Conservation (phyloP, 1,284 basidiomycete species). For the Fomitiporia mediterranea region DNA sequence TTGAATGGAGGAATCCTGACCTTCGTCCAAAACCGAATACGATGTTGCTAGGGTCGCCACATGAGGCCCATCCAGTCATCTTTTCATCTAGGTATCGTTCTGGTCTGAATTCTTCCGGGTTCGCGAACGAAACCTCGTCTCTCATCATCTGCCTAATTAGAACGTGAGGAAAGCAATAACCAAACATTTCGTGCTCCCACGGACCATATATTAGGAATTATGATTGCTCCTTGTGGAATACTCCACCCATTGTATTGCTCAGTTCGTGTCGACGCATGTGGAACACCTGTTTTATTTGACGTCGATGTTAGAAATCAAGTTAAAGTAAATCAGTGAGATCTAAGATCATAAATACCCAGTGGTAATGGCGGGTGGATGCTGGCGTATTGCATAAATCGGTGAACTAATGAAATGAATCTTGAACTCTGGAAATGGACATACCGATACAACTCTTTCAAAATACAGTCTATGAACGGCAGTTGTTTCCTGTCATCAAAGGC, state of each 20-base stretch:
- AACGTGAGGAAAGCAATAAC: no score
- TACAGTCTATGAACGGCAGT: slow-evolving; percentile 29
- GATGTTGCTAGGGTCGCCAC: slow-evolving; percentile 1
- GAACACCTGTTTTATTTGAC: no score
- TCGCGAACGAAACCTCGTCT: slow-evolving; percentile 12
- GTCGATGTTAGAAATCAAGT: no score
- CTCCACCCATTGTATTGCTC: slow-evolving; percentile 15
- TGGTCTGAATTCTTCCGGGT: slow-evolving; percentile 14
- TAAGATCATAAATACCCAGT: no score
- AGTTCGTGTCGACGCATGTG: neutral
- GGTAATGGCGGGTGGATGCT: no score
- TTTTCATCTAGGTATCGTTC: neutral
- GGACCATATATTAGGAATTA: slow-evolving; percentile 21
- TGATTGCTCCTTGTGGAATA: slow-evolving; percentile 15
- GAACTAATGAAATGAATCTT: no score
- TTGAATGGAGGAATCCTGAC: neutral
- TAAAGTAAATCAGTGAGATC: no score
- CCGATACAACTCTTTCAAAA: slow-evolving; percentile 29
- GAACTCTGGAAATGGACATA: slow-evolving; percentile 14
- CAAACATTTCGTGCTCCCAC: neutral
- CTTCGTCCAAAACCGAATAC: slow-evolving; percentile 18
- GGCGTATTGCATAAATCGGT: no score
- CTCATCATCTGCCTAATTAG: slow-evolving; percentile 17
- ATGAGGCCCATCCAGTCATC: neutral
- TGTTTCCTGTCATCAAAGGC: slow-evolving; percentile 24